Base-by-base conservation (phyloP, 176 grass and related monocot genomes). In the Dendrocalamus sinicus region DNA sequence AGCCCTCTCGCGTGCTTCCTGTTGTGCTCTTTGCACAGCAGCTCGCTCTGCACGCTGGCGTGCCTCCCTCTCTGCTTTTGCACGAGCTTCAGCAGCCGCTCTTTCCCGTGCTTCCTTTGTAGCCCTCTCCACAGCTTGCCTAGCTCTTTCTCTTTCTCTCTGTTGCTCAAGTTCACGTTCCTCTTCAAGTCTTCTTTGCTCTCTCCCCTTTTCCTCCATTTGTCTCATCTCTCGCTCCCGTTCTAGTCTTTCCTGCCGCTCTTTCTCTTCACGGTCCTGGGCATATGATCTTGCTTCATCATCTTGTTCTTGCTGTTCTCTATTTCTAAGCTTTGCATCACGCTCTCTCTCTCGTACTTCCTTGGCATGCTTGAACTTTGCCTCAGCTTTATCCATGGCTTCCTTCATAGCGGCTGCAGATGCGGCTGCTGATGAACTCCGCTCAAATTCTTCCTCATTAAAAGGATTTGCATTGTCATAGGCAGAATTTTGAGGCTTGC, bases 401-500 rank as follows among this genome's bases (percentile, higher is more conserved):
- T 95, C 93, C 87, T 95, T 98, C 96, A 98, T 98, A 55, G 93
- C 93, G 67, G 93, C 93, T 63, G 93, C 93, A 78, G 93, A 95
- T 89, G 93, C 93, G 22, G 91, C 90, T 66, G 93, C 90, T 57
- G 92, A 77, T 80, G 80, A 78, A 82, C 90, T 94, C 67, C 57
- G 92, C 71, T 99, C 89, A 78, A 81, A 81, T 86, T 94, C 97
- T 82, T 94, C 96, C 20, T 52, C 81, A 1, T 19, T 81, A 59
- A 90, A 86, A 89, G 72, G 72, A 82, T 86, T 73, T 81, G 67
- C 80, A 81, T 73, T 87, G 52, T 89, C 86, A 84, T 82, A 72
- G 57, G 77, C 51, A 63, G 83, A 88, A 40, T 73, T 85, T 75
- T 90, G 83, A 87, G 91, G 70, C 81, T 91, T 98, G 30, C 93